Percentiles rank a stretch among this genome's conserved stretches.
These are phyloP conservation scores for Aspergillus quadricinctus DNA, from an alignment of 2,329 filamentous ascomycete genomes.

Conservation along the genomic window DNA sequence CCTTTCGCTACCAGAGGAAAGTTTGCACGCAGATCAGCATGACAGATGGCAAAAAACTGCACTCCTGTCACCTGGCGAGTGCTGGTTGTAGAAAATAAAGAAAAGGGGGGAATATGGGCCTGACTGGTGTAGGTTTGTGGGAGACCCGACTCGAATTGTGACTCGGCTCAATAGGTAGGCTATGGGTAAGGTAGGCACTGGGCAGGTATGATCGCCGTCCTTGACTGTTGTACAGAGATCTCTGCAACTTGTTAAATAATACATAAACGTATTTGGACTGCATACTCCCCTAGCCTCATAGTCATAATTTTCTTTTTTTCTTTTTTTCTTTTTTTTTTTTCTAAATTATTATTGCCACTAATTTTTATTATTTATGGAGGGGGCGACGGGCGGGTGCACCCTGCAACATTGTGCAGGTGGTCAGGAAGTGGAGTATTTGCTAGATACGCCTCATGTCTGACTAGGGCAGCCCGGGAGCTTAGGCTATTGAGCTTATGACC, in stretches of 20 bases:
- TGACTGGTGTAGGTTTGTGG: background rate
- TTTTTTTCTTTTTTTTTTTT: background rate
- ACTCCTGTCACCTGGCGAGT: background rate
- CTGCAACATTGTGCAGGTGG: slow-evolving; percentile 14
- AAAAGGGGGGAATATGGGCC: background rate
- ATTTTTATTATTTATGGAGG: background rate
- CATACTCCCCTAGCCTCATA: background rate
- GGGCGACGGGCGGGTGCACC: slow-evolving; percentile 4
- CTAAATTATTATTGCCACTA: background rate
- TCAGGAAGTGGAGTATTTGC: slow-evolving; percentile 9
- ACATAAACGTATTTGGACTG: background rate
- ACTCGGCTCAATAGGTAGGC: background rate
- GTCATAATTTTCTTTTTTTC: background rate
- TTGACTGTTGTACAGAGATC: background rate
- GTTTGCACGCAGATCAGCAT: background rate
- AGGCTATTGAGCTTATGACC: slow-evolving; percentile 22
- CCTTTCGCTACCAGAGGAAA: background rate
- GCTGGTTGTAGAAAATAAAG: background rate
- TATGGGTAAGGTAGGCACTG: background rate
- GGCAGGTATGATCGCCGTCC: background rate
- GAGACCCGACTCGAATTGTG: background rate
- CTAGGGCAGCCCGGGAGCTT: slow-evolving; percentile 22
- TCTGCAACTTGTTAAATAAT: background rate
- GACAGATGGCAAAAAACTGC: background rate
- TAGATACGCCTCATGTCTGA: slow-evolving; percentile 18